Conservation (phyloP, 2,329 filamentous ascomycete species). For the Trichoderma citrinoviride region DNA sequence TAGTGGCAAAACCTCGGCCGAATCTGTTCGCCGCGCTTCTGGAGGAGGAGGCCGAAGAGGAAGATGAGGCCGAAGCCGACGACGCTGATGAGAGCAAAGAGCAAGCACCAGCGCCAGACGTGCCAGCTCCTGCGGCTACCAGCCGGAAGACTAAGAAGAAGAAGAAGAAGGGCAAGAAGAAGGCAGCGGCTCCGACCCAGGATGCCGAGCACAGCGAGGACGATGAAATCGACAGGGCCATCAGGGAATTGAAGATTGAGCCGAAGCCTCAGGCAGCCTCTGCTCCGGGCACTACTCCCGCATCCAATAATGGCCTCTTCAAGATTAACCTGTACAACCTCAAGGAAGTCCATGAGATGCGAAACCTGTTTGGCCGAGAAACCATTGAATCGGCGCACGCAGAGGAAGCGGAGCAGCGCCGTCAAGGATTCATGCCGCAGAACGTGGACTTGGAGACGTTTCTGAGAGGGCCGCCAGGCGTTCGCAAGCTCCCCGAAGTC, state of each 20-base stretch:
- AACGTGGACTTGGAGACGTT: constrained; percentile 58
- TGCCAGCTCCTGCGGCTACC: background rate
- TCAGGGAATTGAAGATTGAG: constrained; percentile 48
- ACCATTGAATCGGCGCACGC: constrained; percentile 54
- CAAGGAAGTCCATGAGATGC: constrained; percentile 90
- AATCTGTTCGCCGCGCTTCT: constrained; percentile 53
- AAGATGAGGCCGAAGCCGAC: constrained; percentile 25
- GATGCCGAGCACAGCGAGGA: constrained; percentile 31
- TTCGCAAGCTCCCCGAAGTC: constrained; percentile 64
- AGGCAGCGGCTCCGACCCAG: constrained; percentile 28
- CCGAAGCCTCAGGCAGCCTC: constrained; percentile 19
- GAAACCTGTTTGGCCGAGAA: constrained; percentile 54
- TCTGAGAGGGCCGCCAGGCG: constrained; percentile 52
- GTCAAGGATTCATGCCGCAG: constrained; percentile 39
- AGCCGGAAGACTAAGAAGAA: constrained; percentile 40
- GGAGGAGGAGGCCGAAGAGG: constrained; percentile 40
- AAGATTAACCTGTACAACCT: constrained; percentile 65
- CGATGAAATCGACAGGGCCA: constrained; percentile 57
- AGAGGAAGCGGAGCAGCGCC: constrained; percentile 48
- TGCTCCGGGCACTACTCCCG: constrained; percentile 22
- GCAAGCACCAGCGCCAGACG: background rate
- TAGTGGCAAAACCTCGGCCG: constrained; percentile 39
- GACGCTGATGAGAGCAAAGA: background rate
- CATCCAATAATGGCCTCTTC: constrained; percentile 45
- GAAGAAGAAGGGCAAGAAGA: constrained; percentile 41